phyloP scores from a whole-genome alignment of 192 early-diverging fungal species.

The Backusella tarrabulga region DNA sequence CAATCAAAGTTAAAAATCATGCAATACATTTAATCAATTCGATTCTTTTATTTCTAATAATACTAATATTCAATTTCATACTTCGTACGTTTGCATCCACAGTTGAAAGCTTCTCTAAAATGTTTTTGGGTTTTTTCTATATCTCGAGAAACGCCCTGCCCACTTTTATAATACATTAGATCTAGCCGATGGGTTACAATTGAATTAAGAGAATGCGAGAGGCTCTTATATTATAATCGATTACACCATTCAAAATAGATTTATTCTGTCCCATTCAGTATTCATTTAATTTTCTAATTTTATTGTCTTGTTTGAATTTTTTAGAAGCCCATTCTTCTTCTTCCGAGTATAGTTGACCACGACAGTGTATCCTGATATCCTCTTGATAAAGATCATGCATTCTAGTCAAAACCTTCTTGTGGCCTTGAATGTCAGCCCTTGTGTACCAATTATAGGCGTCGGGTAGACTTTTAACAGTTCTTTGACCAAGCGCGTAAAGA shows the following conservation, averaged over 20 bases:
- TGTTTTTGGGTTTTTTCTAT: too few relatives aligned
- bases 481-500: neutral
- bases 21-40: neutral
- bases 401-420: neutral
- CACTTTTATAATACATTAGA: too few relatives aligned
- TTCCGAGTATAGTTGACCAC: neutral
- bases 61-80: too few relatives aligned
- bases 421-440: neutral
- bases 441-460: neutral
- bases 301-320: neutral
- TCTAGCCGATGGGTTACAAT: too few relatives aligned
- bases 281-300: neutral
- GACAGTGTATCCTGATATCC: neutral
- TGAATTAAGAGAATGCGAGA: too few relatives aligned
- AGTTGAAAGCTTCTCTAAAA: too few relatives aligned
- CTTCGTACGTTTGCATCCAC: too few relatives aligned
- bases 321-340: neutral
- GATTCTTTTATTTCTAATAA: neutral
- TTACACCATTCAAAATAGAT: neutral
- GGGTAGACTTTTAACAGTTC: neutral
- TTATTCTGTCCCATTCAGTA: neutral
- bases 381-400: neutral
- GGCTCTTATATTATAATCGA: neutral
- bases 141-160: too few relatives aligned
- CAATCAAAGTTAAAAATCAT: neutral